Evolutionary conservation across 2,329 filamentous ascomycete genomes (phyloP), one percentile per base, ranked within the genome.

Genomic region (Sporothrix luriei): DNA sequence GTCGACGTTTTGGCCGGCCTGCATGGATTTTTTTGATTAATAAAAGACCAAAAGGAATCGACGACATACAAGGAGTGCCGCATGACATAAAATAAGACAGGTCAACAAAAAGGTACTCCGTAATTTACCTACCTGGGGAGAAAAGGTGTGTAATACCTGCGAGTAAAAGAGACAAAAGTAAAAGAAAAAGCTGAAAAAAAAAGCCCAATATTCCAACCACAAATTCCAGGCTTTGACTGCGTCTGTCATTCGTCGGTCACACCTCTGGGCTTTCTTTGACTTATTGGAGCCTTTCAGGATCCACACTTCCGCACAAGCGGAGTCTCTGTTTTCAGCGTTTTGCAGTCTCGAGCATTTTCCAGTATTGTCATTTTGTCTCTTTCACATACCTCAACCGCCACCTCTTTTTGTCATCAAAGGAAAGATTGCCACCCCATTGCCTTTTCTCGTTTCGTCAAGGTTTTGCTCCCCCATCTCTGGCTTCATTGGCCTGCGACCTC

Each of bases 301-400:
- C 62, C 48, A 66, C 62, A 38, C 48, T 38, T 52, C 26, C 64
- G 49, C 33, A 26, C 64, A 66, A 54, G 64, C 29, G 64, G 62
- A 54, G 29, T 48, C 29, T 19, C 40, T 64, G 59, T 19, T 64
- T 64, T 64, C 59, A 49, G 59, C 21, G 4, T 11, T 51, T 54
- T n/a, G 51, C 13, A 19, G 4, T 57, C 11, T 38, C 16, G 38
- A 29, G 54, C 54, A 57, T 57, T 57, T 38, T 57, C 9, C 29
- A 40, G 33, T 59, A 26, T 21, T 13, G 57, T 61, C 33, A 46
- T 62, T 62, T 26, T 46, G 57, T 61, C 57, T 62, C n/a, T 62
- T n/a, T 7, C 13, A 13, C 57, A 62, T 62, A n/a, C 57, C 57
- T 24, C 33, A 46, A 46, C 38, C 57, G 57, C 38, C 57, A 61